Evolutionary conservation across 2,329 filamentous ascomycete genomes (phyloP), one percentile per base, ranked within the genome.

Genomic region (Hymenoscyphus fructigenus): DNA sequence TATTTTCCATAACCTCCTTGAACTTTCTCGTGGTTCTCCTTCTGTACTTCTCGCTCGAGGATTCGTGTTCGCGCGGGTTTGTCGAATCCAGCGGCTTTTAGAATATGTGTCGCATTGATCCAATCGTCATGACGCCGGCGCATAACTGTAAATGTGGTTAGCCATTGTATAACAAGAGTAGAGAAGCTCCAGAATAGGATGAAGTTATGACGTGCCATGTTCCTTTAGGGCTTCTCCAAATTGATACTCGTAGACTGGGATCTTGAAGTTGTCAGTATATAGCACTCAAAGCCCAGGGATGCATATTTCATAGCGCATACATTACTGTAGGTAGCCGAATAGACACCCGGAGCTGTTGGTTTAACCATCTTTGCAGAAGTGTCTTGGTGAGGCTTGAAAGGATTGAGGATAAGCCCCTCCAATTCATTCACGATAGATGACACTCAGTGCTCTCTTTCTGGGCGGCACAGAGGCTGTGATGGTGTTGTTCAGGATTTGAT

Each of bases 81-180:
- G 79, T 99, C 95, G 75, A 97, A 97, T 63, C 94, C 94, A 68
- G 95, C 95, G 50, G 96, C 92, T 76, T 99, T 99, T 59, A 99
- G 82, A 66, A 99, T 98, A 76, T 99, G 95, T 62, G 95, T 99
- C n/a, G 95, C 95, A 82, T 99, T 99, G 80, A 99, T 95, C 93
- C 94, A 99, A 79, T 98, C 88, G 78, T 99, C 95, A 61, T 88
- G 86, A 66, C 94, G 88, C 60, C 95, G 88, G 77, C 95, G 90
- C 95, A 99, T 99, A 70, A 98, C 74, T 75, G 60, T 20, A 69
- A 12, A 6, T n/a, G 2, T 3, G 9, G 4, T 57, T 57, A 14
- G 61, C 55, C 53, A 14, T 5, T 7, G 28, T 70, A 36, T 70
- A 55, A 23, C 20, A 12, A 53, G n/a, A 53, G 12, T 14, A 23